These are phyloP conservation scores for Mytilinidion resinicola DNA, from an alignment of 495 filamentous ascomycete species.

Conservation along the genomic window DNA sequence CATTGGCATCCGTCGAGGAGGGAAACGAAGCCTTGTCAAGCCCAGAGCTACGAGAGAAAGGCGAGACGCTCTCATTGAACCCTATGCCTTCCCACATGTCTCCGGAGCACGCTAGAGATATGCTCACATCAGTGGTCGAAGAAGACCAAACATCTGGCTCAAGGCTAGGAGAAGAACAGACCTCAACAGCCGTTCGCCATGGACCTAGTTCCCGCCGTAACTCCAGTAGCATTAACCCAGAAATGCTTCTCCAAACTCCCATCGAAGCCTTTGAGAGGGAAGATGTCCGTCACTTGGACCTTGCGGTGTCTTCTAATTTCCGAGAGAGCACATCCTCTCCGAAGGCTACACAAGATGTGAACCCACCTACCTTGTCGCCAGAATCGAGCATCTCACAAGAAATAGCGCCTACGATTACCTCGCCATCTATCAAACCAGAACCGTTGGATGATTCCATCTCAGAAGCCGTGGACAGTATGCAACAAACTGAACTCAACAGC, in stretches of 20 bases:
- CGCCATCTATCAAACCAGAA: slow-evolving; percentile 9
- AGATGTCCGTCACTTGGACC: slow-evolving; percentile 63
- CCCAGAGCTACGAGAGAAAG: slow-evolving; percentile 44
- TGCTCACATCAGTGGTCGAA: slow-evolving; percentile 63
- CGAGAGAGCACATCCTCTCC: slow-evolving; percentile 17
- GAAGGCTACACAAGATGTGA: slow-evolving; percentile 11
- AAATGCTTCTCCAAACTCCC: slow-evolving; percentile 34
- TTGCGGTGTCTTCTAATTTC: slow-evolving; percentile 52
- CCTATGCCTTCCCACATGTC: slow-evolving; percentile 45
- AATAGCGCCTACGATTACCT: slow-evolving; percentile 4
- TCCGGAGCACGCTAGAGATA: slow-evolving; percentile 48
- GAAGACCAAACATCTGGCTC: slow-evolving; percentile 42
- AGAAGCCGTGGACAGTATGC: slow-evolving; percentile 22
- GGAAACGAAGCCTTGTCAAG: slow-evolving; percentile 36
- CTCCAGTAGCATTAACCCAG: not conserved
- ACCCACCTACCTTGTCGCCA: slow-evolving; percentile 16
- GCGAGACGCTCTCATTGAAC: slow-evolving; percentile 28
- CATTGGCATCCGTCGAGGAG: slow-evolving; percentile 58
- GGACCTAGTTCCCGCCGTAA: not conserved
- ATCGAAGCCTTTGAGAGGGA: slow-evolving; percentile 37
- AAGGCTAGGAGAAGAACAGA: not conserved
- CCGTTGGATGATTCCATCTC: slow-evolving; percentile 17
- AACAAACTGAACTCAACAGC: not conserved
- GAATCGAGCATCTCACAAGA: slow-evolving; percentile 2
- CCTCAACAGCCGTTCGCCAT: not conserved